Conservation (phyloP, 1,284 basidiomycete genomes). For the Cutaneotrichosporon sp. region DNA sequence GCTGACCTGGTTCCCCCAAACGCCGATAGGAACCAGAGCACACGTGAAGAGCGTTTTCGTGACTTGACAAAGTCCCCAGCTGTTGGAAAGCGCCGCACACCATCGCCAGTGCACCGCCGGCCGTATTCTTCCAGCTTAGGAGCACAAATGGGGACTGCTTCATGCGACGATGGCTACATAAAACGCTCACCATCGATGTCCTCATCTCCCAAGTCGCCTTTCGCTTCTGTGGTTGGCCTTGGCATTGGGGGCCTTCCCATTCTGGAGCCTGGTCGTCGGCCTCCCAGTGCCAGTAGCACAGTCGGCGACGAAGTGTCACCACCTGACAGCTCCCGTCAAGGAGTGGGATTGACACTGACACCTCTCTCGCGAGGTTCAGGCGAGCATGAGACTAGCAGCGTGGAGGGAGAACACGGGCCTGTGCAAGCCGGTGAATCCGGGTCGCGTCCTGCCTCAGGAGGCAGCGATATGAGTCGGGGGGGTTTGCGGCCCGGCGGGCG, state of each 20-base stretch:
- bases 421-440: neutral
- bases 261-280: neutral
- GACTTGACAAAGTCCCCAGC: neutral
- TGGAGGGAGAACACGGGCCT: neutral
- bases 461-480: neutral
- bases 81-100: too few species aligned
- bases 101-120: too few species aligned
- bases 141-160: too few species aligned
- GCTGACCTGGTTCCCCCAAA: constrained; percentile 15
- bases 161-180: too few species aligned
- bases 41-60: neutral
- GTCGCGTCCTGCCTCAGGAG: neutral
- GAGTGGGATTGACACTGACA: neutral
- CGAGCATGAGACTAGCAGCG: neutral
- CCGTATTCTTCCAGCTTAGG: too few species aligned
- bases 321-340: neutral
- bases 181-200: too few species aligned
- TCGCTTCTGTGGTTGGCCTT: neutral
- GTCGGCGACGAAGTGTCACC: neutral
- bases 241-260: neutral
- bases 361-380: neutral
- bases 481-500: neutral
- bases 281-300: neutral
- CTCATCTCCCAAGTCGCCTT: neutral
- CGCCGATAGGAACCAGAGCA: neutral